A percentile compares a stretch with the other conserved stretches of the same genome.
These are phyloP conservation scores for Cubamyces sp. DNA, from an alignment of 768 basidiomycete species.

Conservation along the genomic window DNA sequence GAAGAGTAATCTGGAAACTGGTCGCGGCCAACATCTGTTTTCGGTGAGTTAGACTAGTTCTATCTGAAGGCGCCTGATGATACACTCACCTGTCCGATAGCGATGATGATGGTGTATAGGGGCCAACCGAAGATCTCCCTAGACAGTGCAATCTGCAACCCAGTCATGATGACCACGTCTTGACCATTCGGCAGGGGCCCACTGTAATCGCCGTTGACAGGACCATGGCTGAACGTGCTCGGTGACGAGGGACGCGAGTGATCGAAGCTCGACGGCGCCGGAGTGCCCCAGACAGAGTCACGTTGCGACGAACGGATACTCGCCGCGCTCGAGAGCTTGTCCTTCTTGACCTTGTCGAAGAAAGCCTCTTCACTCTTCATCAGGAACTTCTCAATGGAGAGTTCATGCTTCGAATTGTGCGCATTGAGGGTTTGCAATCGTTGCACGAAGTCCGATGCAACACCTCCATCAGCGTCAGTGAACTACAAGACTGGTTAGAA, in stretches of 20 bases:
- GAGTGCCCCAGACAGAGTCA: constrained; percentile 83
- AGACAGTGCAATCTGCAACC: constrained; percentile 82
- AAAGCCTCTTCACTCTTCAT: constrained; percentile 92
- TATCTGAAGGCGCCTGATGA: too few relatives aligned
- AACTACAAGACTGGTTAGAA: constrained; percentile 53
- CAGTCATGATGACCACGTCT: constrained; percentile 77
- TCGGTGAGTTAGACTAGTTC: too few relatives aligned
- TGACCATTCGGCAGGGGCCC: constrained; percentile 44
- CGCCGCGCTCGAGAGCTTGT: constrained; percentile 82
- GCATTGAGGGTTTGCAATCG: constrained; percentile 77
- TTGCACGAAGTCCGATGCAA: constrained; percentile 86
- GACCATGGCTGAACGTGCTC: constrained; percentile 50
- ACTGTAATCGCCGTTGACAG: constrained; percentile 53
- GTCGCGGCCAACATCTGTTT: constrained; percentile 82
- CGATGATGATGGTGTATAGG: constrained; percentile 88
- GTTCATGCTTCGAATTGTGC: constrained; percentile 87
- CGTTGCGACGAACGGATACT: constrained; percentile 78
- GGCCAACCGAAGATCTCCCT: constrained; percentile 87
- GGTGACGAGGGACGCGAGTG: constrained; percentile 75
- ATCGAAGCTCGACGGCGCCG: constrained; percentile 54
- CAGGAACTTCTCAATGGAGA: constrained; percentile 91
- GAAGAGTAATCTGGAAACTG: constrained; percentile 92
- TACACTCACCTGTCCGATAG: constrained; percentile 68
- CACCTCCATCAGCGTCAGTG: constrained; percentile 92
- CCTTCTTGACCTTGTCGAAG: constrained; percentile 88